A percentile compares a stretch with the other conserved stretches of the same genome.
phyloP scores from a whole-genome alignment of 1,284 basidiomycete genomes.

The Ustilago trichophora region DNA sequence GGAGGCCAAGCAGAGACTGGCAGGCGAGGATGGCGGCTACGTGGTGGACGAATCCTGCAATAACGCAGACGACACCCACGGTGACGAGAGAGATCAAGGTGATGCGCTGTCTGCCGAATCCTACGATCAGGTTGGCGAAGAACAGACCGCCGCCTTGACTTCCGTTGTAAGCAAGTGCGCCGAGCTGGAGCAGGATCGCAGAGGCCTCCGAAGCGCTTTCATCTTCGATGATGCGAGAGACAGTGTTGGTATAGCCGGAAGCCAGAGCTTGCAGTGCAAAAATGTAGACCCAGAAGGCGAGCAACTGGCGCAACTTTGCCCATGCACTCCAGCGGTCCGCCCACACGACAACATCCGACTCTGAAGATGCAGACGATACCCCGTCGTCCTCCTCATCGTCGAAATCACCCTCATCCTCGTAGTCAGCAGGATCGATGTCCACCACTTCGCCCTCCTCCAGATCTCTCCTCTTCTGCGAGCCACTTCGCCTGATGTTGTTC shows the following conservation, averaged over 20 bases:
- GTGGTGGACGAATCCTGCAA: constrained; percentile 40
- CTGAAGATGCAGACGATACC: constrained; percentile 12
- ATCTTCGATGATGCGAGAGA: constrained; percentile 13
- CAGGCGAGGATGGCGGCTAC: constrained; percentile 16
- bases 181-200: constrained; percentile 11
- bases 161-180: constrained; percentile 35
- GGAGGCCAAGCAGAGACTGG: constrained; percentile 18
- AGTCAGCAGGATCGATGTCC: constrained; percentile 39
- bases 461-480: constrained; percentile 8
- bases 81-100: constrained; percentile 22
- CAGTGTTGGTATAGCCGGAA: constrained; percentile 44
- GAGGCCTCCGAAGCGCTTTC: constrained; percentile 1
- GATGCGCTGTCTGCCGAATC: constrained; percentile 35
- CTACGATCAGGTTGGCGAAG: constrained; percentile 30
- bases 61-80: constrained; percentile 20
- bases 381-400: constrained; percentile 20
- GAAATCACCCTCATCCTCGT: constrained; percentile 16
- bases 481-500: constrained; percentile 17
- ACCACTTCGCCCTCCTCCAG: constrained; percentile 20
- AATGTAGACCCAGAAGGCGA: constrained; percentile 23
- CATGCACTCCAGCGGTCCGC: constrained; percentile 43
- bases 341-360: constrained; percentile 26
- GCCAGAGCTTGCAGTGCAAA: constrained; percentile 45
- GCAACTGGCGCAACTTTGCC: constrained; percentile 34
- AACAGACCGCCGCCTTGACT: constrained; percentile 46